phyloP scores from a whole-genome alignment of 1,139 yeast species.

The Kluyveromyces sp. region DNA sequence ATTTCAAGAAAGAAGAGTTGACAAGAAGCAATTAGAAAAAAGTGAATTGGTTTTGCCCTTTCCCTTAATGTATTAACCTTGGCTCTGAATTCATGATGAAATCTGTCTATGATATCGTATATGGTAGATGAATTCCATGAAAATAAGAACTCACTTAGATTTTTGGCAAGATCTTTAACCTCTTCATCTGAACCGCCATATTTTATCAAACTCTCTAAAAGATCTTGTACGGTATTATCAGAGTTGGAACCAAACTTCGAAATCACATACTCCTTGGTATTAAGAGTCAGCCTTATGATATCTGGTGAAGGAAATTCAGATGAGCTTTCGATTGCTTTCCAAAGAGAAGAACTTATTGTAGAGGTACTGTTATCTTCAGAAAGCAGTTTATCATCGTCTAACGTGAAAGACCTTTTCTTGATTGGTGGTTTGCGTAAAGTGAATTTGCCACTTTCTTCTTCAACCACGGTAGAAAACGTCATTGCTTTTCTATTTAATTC shows the following conservation, averaged over 20 bases:
- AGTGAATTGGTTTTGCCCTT: slow-evolving; percentile 28
- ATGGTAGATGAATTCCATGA: slow-evolving; percentile 16
- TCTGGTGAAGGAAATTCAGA: slow-evolving; percentile 13
- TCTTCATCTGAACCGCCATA: slow-evolving; percentile 23
- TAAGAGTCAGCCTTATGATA: slow-evolving; percentile 12
- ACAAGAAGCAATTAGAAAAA: slow-evolving; percentile 24
- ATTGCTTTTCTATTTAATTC: slow-evolving; percentile 11
- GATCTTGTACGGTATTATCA: slow-evolving; percentile 6
- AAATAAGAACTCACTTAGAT: slow-evolving; percentile 16
- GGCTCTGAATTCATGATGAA: slow-evolving; percentile 22
- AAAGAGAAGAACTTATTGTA: slow-evolving; percentile 1
- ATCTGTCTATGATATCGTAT: slow-evolving; percentile 15
- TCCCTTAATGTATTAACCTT: slow-evolving; percentile 18
- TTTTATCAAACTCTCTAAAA: slow-evolving; percentile 19
- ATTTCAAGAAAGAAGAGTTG: slow-evolving; percentile 24
- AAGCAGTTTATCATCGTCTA: neutral
- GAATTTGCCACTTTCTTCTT: slow-evolving; percentile 15
- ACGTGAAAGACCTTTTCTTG: neutral
- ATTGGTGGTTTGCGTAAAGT: neutral
- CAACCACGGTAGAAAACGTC: slow-evolving; percentile 23
- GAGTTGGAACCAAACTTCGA: slow-evolving; percentile 18
- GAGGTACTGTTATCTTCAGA: neutral
- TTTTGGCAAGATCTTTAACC: slow-evolving; percentile 11
- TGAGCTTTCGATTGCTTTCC: slow-evolving; percentile 12
- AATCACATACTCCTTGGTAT: slow-evolving; percentile 12